Evolutionary conservation across 805 yeast genomes (phyloP).

Genomic region (Wickerhamiella allomyrinae): DNA sequence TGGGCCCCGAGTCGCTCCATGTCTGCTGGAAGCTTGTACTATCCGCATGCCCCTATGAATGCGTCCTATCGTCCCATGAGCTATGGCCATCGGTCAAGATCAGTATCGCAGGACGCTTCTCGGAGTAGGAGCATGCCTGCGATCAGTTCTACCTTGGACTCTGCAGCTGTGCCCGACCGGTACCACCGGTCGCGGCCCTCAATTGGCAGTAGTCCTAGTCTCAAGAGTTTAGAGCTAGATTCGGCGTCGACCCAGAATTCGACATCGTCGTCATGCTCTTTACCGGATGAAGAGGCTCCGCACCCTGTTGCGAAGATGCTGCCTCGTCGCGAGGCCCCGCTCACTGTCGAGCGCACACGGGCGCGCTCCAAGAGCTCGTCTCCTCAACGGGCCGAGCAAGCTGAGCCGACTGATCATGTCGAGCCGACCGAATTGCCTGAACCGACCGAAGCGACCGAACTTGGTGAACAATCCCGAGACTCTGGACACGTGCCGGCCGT

Average conservation of each 20-base stretch:
- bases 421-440: too few species aligned
- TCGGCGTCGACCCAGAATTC: constrained; percentile 11
- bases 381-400: not conserved
- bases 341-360: not conserved
- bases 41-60: not conserved
- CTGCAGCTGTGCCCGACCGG: constrained; percentile 7
- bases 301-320: not conserved
- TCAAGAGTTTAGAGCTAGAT: constrained; percentile 8
- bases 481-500: too few species aligned
- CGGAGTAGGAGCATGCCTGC: not conserved
- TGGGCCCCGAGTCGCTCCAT: not conserved
- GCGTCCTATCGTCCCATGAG: not conserved
- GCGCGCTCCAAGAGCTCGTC: not conserved
- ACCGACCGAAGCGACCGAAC: too few species aligned
- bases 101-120: not conserved
- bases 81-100: not conserved
- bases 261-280: constrained; percentile 3
- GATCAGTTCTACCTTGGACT: not conserved
- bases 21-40: not conserved
- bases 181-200: constrained; percentile 10
- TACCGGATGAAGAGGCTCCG: constrained; percentile 5
- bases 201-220: constrained; percentile 3
- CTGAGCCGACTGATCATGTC: too few species aligned
- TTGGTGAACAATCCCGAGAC: too few species aligned
- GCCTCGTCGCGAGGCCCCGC: not conserved